phyloP scores from a whole-genome alignment of 108 stramenopile species.

The Pseudonitzschia pungens region DNA sequence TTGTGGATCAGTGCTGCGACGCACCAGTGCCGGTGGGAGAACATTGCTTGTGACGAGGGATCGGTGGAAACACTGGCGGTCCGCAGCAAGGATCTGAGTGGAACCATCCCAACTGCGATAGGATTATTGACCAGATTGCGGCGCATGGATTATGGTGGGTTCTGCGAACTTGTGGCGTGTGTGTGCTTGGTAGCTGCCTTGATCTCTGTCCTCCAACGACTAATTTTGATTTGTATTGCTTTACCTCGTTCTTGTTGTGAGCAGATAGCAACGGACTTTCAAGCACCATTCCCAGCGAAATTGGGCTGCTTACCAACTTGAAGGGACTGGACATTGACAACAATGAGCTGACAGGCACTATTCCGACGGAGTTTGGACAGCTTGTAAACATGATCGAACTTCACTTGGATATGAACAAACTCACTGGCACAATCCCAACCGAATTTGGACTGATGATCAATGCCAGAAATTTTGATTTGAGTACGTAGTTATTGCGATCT shows the following conservation, averaged over 20 bases:
- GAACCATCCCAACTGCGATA: background rate
- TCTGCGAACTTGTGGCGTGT: background rate
- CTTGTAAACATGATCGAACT: background rate
- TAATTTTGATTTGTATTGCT: too few species aligned
- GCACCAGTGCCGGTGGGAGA: background rate
- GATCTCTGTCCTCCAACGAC: background rate
- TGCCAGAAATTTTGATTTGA: slow-evolving; percentile 39
- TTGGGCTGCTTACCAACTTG: slow-evolving; percentile 44
- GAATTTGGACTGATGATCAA: slow-evolving; percentile 49
- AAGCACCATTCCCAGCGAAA: slow-evolving; percentile 50
- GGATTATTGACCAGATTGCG: background rate
- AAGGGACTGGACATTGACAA: slow-evolving; percentile 17
- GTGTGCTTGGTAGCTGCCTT: background rate
- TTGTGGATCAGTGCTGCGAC: background rate
- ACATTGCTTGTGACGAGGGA: background rate
- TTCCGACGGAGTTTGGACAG: background rate
- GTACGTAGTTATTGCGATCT: too few species aligned
- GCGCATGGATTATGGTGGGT: background rate
- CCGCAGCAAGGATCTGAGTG: background rate
- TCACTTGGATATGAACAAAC: background rate
- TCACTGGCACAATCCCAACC: slow-evolving; percentile 41
- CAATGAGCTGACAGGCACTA: background rate
- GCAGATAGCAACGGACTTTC: slow-evolving; percentile 31
- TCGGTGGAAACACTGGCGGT: background rate
- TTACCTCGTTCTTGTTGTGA: too few species aligned